These are phyloP conservation scores for Raphanus hybrid DNA, from an alignment of 441 rosid genomes.

Conservation along the genomic window DNA sequence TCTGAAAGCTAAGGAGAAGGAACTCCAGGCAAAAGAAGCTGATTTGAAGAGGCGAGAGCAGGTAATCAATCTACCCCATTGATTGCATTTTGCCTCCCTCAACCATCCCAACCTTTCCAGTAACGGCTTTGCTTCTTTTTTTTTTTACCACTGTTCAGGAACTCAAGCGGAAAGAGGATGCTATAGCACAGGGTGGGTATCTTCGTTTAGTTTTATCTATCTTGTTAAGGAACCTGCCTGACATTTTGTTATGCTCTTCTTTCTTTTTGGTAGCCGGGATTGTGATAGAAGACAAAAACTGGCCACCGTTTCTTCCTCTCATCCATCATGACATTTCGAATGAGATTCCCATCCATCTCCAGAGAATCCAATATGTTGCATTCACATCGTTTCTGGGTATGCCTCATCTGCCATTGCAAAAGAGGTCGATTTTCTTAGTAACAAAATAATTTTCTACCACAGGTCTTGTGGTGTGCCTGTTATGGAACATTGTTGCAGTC, in stretches of 20 bases:
- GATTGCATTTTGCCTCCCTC: too few species aligned
- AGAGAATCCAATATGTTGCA: constrained; percentile 87
- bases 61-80: too few species aligned
- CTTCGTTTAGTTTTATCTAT: not conserved
- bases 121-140: too few species aligned
- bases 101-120: too few species aligned
- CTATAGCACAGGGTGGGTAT: constrained; percentile 65
- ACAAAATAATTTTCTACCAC: constrained; percentile 36
- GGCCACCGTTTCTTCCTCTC: constrained; percentile 91
- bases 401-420: constrained; percentile 12
- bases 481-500: constrained; percentile 91
- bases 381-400: constrained; percentile 91
- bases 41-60: too few species aligned
- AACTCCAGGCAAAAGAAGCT: too few species aligned
- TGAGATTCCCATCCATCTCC: constrained; percentile 97
- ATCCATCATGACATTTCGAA: constrained; percentile 93
- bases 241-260: constrained; percentile 10
- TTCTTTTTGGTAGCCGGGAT: constrained; percentile 74
- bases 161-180: constrained; percentile 87
- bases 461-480: constrained; percentile 81
- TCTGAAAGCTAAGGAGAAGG: too few species aligned
- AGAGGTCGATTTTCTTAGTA: not conserved
- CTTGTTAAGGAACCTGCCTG: not conserved
- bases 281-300: constrained; percentile 91
- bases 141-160: constrained; percentile 51